Conservation (phyloP, 768 basidiomycete genomes). For the Termitomyces sp. region DNA sequence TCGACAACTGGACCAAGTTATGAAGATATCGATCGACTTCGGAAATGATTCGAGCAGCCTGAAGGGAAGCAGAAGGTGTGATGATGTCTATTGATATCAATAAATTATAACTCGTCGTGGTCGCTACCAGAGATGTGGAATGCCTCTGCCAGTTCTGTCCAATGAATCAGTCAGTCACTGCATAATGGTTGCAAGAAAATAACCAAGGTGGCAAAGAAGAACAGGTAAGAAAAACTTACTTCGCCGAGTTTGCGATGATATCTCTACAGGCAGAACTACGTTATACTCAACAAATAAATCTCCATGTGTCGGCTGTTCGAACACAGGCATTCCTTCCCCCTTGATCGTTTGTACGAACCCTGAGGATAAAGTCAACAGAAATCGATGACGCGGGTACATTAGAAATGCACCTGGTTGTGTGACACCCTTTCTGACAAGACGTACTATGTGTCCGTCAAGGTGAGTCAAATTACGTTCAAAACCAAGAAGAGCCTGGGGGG, state of each 20-base stretch:
- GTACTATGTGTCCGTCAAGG: conserved; percentile 80
- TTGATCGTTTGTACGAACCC: conserved; percentile 82
- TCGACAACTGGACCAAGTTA: neutral
- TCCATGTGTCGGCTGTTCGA: conserved; percentile 56
- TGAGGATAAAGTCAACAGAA: conserved; percentile 18
- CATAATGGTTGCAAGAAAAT: neutral
- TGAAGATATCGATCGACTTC: neutral
- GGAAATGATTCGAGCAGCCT: neutral
- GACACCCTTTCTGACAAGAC: conserved; percentile 66
- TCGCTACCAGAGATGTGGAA: conserved; percentile 14
- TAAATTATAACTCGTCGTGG: conserved; percentile 21
- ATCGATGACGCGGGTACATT: neutral
- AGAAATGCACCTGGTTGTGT: conserved; percentile 81
- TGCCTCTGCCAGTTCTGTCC: conserved; percentile 20
- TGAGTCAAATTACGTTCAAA: conserved; percentile 90
- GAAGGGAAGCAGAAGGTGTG: neutral
- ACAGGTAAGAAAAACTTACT: conserved; percentile 52
- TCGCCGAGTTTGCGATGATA: conserved; percentile 60
- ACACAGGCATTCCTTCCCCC: conserved; percentile 87
- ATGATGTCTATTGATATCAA: neutral
- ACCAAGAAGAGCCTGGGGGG: conserved; percentile 83
- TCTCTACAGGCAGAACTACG: conserved; percentile 77
- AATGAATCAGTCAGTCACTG: conserved; percentile 3
- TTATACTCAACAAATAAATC: conserved; percentile 92
- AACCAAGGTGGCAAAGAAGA: neutral